Conservation (phyloP, 371 early-diverging fungal genomes). For the Rhizopus arrhizus region DNA sequence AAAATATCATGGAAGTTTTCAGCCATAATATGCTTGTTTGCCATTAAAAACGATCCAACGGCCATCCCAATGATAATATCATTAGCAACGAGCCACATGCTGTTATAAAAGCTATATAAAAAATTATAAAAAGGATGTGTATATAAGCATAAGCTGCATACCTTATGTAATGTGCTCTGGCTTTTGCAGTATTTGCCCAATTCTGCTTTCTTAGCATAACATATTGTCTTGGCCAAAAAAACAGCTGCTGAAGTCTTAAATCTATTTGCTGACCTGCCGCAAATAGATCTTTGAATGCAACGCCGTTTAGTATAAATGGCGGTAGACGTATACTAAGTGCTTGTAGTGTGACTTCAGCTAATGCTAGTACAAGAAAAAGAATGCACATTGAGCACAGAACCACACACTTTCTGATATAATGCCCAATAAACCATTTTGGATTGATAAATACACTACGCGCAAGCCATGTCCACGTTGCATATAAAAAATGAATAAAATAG, state of each 20-base stretch:
- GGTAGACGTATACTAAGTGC: slow-evolving; percentile 59
- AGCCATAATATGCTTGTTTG: slow-evolving; percentile 62
- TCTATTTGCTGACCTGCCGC: slow-evolving; percentile 80
- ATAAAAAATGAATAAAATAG: slow-evolving; percentile 3
- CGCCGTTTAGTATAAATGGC: slow-evolving; percentile 58
- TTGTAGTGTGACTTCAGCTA: slow-evolving; percentile 57
- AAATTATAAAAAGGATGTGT: background rate
- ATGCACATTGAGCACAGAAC: slow-evolving; percentile 41
- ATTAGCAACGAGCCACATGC: slow-evolving; percentile 92
- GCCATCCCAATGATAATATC: slow-evolving; percentile 90
- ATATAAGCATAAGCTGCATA: slow-evolving; percentile 18
- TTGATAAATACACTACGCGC: slow-evolving; percentile 24
- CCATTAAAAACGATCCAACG: slow-evolving; percentile 72
- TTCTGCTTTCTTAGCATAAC: slow-evolving; percentile 59
- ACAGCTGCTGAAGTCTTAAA: slow-evolving; percentile 74
- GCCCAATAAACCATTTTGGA: slow-evolving; percentile 33
- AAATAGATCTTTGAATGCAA: slow-evolving; percentile 65
- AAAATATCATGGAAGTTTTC: slow-evolving; percentile 55
- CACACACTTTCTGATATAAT: slow-evolving; percentile 34
- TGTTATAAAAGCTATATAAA: slow-evolving; percentile 82
- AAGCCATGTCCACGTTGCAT: slow-evolving; percentile 7
- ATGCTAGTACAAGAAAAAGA: slow-evolving; percentile 44
- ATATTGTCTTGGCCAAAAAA: slow-evolving; percentile 86
- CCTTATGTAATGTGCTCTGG: slow-evolving; percentile 84
- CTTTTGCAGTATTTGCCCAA: slow-evolving; percentile 68